phyloP scores from a whole-genome alignment of 768 basidiomycete genomes.

The Auricularia cornea region DNA sequence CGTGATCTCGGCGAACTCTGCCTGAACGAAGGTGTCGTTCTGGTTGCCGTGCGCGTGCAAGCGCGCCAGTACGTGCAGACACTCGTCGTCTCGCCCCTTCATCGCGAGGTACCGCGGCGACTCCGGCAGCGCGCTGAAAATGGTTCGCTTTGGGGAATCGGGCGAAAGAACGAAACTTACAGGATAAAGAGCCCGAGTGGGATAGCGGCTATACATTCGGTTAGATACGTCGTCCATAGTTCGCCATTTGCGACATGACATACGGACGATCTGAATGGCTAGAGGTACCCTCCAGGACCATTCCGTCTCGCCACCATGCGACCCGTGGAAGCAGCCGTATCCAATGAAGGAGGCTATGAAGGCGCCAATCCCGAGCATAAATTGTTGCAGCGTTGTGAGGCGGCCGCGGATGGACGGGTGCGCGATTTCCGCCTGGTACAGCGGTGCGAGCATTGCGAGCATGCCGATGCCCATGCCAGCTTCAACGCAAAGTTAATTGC shows the following conservation, averaged over 20 bases:
- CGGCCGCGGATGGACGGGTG: slow-evolving; percentile 49
- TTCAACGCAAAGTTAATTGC: no score
- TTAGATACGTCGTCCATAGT: background rate
- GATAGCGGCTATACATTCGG: slow-evolving; percentile 32
- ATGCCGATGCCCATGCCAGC: slow-evolving; percentile 36
- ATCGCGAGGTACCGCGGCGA: slow-evolving; percentile 47
- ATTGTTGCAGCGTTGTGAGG: slow-evolving; percentile 44
- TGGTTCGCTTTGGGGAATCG: slow-evolving; percentile 1
- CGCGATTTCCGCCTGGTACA: slow-evolving; percentile 55
- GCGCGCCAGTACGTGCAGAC: slow-evolving; percentile 28
- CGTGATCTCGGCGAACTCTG: slow-evolving; percentile 23
- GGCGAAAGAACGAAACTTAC: no score
- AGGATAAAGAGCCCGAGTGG: slow-evolving; percentile 43
- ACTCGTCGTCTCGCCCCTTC: slow-evolving; percentile 41
- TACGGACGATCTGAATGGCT: slow-evolving; percentile 22
- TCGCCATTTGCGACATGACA: background rate
- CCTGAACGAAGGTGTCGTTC: slow-evolving; percentile 35
- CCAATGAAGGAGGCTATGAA: slow-evolving; percentile 33
- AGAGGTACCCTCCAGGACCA: slow-evolving; percentile 44
- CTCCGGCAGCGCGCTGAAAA: slow-evolving; percentile 16
- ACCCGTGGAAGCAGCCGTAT: background rate
- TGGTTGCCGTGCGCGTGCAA: slow-evolving; percentile 44
- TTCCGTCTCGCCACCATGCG: background rate
- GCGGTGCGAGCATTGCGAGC: slow-evolving; percentile 40
- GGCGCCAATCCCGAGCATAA: slow-evolving; percentile 22